phyloP scores from a whole-genome alignment of 1,284 basidiomycete genomes.

The Leccinum pachyderme region DNA sequence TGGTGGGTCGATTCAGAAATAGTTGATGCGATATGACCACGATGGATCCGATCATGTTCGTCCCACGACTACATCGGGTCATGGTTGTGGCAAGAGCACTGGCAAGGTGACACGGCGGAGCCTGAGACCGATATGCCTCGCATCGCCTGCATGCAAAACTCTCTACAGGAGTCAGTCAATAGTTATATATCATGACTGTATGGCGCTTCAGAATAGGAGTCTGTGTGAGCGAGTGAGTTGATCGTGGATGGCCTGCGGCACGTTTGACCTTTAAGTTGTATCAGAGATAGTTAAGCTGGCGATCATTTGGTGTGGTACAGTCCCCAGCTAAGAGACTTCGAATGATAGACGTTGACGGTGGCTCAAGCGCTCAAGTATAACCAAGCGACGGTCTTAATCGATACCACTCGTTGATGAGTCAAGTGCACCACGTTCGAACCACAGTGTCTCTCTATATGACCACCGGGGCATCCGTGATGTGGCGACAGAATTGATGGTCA shows the following conservation, averaged over 20 bases:
- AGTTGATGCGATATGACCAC: neutral
- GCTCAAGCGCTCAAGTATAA: neutral
- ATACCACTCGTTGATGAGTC: too few relatives aligned
- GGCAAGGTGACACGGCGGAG: neutral
- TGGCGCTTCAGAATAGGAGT: too few relatives aligned
- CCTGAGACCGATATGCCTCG: neutral
- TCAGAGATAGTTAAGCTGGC: neutral
- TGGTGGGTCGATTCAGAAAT: neutral
- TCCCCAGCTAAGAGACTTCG: neutral
- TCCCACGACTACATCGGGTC: neutral
- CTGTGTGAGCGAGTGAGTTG: too few relatives aligned
- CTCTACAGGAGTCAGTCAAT: neutral
- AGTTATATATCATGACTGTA: too few relatives aligned
- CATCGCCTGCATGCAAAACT: neutral
- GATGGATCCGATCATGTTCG: neutral
- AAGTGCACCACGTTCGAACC: too few relatives aligned
- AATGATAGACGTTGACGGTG: neutral
- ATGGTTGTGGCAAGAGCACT: neutral
- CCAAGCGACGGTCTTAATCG: neutral
- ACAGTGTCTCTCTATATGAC: too few relatives aligned
- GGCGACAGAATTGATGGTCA: neutral
- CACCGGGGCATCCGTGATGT: neutral
- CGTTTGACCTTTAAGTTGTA: too few relatives aligned
- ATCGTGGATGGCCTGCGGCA: neutral
- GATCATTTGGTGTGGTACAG: neutral